Base-by-base conservation (phyloP, 2,329 filamentous ascomycete genomes). In the Aspergillus fumigatiaffinis region DNA sequence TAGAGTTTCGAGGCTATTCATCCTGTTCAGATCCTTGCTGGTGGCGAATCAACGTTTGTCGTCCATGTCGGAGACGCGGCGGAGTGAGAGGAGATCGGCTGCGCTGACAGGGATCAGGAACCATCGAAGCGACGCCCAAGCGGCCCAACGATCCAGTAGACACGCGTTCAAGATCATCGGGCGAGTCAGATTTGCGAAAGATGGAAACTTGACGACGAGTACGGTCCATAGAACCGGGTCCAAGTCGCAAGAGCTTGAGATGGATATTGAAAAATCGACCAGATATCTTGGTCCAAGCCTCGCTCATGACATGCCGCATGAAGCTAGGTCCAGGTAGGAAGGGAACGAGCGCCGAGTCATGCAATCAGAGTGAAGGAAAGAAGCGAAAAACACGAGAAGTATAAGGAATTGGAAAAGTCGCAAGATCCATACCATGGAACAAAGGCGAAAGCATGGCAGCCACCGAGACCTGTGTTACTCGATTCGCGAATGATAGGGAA, bases 391-490 rank as follows among this genome's bases (percentile, higher is more conserved):
- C 42, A 25, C 14, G 26, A 20, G 17, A 52, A 26, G 20, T 20
- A 26, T 20, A 47, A 41, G 38, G 52, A 52, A 58, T 52, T 54
- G 52, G 54, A 4, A 29, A 50, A 20, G 23, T 48, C 52, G 28
- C 41, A 56, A 56, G 57, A 55, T 54, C 53, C 57, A 51, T 57
- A 38, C 28, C 29, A 49, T 60, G 64, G 63, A 66, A 65, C 66
- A 69, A 68, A 66, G 50, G 57, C 60, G 54, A 62, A 54, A 63
- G 66, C 68, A 72, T 72, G 70, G 69, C 68, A 66, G 66, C 70
- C 68, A 71, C 68, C 59, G 57, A 56, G 60, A 60, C 61, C 54
- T 61, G 65, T 66, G 61, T 57, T 32, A 67, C 62, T 60, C 58
- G 63, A 63, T 55, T 60, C 55, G 63, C 62, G 35, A 61, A 52